Percentiles rank a stretch among this genome's conserved stretches.
These are phyloP conservation scores for Nidula microcarpa DNA, from an alignment of 768 basidiomycete species.

Conservation along the genomic window DNA sequence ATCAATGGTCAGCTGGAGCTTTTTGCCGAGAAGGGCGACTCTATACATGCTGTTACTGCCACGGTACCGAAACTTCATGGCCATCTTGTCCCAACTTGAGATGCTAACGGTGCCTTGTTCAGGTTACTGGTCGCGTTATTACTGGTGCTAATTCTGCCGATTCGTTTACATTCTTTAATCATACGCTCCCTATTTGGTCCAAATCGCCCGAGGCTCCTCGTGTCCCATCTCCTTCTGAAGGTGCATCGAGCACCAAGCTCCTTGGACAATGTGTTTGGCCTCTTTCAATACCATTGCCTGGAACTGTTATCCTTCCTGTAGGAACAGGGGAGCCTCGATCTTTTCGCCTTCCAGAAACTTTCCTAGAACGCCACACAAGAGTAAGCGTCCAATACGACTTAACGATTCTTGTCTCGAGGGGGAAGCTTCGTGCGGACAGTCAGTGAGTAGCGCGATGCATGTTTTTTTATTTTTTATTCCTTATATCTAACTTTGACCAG, in stretches of 20 bases:
- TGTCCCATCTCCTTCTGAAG: conserved; percentile 37
- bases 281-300: conserved; percentile 42
- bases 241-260: conserved; percentile 37
- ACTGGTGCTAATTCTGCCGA: conserved; percentile 43
- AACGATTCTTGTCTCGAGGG: conserved; percentile 39
- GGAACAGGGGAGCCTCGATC: conserved; percentile 31
- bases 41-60: conserved; percentile 44
- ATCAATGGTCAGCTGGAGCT: conserved; percentile 46
- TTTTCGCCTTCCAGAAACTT: conserved; percentile 48
- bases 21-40: conserved; percentile 47
- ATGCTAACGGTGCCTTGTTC: neutral
- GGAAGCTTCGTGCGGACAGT: conserved; percentile 45
- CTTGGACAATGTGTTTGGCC: conserved; percentile 46
- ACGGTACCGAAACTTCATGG: conserved; percentile 26
- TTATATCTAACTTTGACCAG: conserved; percentile 15
- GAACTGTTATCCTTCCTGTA: conserved; percentile 35
- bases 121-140: conserved; percentile 52
- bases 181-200: conserved; percentile 44
- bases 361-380: conserved; percentile 44
- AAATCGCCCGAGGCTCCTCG: conserved; percentile 37
- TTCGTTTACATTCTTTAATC: conserved; percentile 39
- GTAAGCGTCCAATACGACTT: conserved; percentile 53
- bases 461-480: neutral
- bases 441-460: conserved; percentile 37
- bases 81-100: neutral